Base-by-base conservation (phyloP, 2,329 filamentous ascomycete species). In the Rugonectria rugulosa region DNA sequence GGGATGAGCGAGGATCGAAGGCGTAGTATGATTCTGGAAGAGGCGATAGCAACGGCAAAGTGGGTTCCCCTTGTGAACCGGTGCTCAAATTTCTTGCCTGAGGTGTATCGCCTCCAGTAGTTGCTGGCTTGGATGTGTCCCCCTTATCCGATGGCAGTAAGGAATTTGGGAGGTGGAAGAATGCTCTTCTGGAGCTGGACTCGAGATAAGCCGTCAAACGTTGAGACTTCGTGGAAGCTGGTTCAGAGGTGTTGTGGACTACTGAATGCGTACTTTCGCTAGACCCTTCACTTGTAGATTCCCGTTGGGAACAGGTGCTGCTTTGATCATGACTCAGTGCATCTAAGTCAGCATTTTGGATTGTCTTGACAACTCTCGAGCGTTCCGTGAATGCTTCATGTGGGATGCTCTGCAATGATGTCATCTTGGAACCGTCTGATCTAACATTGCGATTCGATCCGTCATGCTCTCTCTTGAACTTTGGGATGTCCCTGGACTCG, bases 41-140 rank as follows among this genome's bases (percentile, higher is more conserved):
- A n/a, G 37, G 26, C 6, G 51, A 19, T 14, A 29, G 14, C 12
- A 37, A 43, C 9, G 19, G 42, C n/a, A 31, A 31, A 14, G 42
- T 37, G 8, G 34, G 50, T n/a, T 20, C 48, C 9, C 26, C 23
- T 15, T 44, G 20, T 2, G 56, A 54, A 11, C 50, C 45, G 9
- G 15, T 20, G 29, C 59, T 51, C 7, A 45, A 21, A 10, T 62
- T 56, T 26, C 21, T 36, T 10, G 37, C 24, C 15, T 20, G 34
- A 24, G 55, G 29, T 3, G 44, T 58, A 32, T 61, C 46, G 15
- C 61, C 56, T 14, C 66, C 49, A 11, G 57, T 40, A 20, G 61
- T 68, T 19, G 53, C 64, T 29, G 24, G 45, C 24, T 62, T 64
- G 8, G 62, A 68, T 11, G 40, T 56, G 5, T 53, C 48, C 3